phyloP scores from a whole-genome alignment of 192 early-diverging fungal species.

The Coemansia sp. region DNA sequence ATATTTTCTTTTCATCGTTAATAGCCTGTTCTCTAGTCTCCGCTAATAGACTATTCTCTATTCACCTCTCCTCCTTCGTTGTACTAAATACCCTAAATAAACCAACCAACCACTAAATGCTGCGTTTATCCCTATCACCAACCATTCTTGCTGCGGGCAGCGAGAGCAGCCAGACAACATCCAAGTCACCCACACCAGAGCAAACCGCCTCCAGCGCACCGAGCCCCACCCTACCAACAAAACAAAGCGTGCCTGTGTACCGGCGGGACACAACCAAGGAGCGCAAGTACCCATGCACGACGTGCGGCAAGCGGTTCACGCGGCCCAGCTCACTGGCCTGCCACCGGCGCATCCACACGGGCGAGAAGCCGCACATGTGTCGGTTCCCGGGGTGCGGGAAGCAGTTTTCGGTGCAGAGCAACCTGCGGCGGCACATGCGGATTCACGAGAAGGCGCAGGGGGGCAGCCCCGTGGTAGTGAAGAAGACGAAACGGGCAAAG shows the following conservation, averaged over 20 bases:
- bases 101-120: background rate
- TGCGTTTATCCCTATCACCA: background rate
- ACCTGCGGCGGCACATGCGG: conserved; percentile 43
- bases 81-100: background rate
- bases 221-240: too few relatives aligned
- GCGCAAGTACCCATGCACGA: conserved; percentile 44
- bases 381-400: conserved; percentile 35
- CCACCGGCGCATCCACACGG: conserved; percentile 54
- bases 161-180: too few relatives aligned
- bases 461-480: background rate
- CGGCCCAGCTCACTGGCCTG: conserved; percentile 44
- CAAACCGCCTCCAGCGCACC: too few relatives aligned
- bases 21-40: too few relatives aligned
- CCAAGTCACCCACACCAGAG: too few relatives aligned
- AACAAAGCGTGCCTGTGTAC: background rate
- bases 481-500: conserved; percentile 2
- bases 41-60: too few relatives aligned
- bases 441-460: conserved; percentile 33
- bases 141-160: conserved; percentile 9
- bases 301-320: conserved; percentile 45
- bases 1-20: too few relatives aligned
- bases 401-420: conserved; percentile 52
- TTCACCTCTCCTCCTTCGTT: background rate
- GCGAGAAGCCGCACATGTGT: conserved; percentile 51
- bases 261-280: conserved; percentile 33